Evolutionary conservation across 495 filamentous ascomycete species (phyloP), one percentile per base, ranked within the genome.

Genomic region (Penicillium robsamsonii): DNA sequence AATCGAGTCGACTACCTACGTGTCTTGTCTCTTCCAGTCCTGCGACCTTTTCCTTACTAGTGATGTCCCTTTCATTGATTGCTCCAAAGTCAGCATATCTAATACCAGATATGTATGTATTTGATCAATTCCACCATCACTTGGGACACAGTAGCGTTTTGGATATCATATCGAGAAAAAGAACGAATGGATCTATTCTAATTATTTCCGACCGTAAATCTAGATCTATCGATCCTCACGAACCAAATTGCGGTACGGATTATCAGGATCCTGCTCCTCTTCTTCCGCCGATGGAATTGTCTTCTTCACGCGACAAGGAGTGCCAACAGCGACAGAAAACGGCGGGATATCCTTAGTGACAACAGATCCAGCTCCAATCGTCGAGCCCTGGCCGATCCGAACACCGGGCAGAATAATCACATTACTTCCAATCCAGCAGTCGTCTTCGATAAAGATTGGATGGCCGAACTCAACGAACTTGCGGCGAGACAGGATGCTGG

Each of bases 351-450:
- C 72, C 56, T 70, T 78, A 0, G 75, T 77, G 29, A 84, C 80
- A 11, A 83, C 66, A 0, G 70, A 69, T 1, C 74, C 75, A 1
- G 76, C 76, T 0, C 74, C 76, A 47, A 79, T 70, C 5, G 75
- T 78, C 17, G 64, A 75, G 4, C 76, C 76, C 56, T 76, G 62
- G 0, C 76, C 76, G 29, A 79, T 75, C 3, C 71, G 88, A 10
- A 95, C 87, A 0, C 91, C 91, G 0, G 89, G 83, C 11, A 88
- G 67, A 10, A 96, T 78, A 15, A 81, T 72, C 3, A 86, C 88
- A 63, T 84, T 85, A 0, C 88, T 90, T 0, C 90, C 89, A 38
- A 96, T 75, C 90, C 91, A 96, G 65, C 89, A 92, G 63, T 96
- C 91, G 57, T 92, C 87, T 1, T 83, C 90, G 44, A 96, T 84